Evolutionary conservation across 768 basidiomycete species (phyloP).

Genomic region (Atractiella rhizophila): DNA sequence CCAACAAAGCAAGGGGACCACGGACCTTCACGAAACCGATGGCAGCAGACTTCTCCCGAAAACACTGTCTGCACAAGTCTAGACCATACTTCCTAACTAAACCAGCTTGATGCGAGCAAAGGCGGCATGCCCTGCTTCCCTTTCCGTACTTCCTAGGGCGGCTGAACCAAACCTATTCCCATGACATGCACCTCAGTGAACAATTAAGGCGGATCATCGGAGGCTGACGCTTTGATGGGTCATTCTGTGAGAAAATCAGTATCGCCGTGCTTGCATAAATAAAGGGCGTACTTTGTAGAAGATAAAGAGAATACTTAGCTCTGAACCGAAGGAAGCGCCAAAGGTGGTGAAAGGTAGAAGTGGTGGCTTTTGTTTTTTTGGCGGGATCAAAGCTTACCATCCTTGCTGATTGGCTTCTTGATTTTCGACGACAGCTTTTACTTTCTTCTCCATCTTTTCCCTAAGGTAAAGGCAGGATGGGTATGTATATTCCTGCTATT

Average conservation of each 20-base stretch:
- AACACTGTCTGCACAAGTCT: slow-evolving; percentile 17
- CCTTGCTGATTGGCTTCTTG: no score
- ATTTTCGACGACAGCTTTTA: no score
- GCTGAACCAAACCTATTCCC: slow-evolving; percentile 17
- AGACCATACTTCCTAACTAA: slow-evolving; percentile 16
- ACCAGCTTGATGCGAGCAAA: slow-evolving; percentile 14
- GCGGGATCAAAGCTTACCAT: no score
- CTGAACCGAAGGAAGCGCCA: neutral
- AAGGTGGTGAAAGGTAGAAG: no score
- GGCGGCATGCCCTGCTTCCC: slow-evolving; percentile 16
- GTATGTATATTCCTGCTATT: no score
- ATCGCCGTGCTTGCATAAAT: neutral
- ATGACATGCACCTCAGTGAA: slow-evolving; percentile 13
- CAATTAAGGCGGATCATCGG: neutral
- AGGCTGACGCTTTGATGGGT: neutral
- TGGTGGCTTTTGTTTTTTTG: no score
- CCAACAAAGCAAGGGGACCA: no score
- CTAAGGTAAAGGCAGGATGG: no score
- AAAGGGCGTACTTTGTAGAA: neutral
- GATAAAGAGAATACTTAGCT: neutral
- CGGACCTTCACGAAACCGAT: slow-evolving; percentile 17
- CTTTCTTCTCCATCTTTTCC: no score
- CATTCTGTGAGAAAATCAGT: neutral
- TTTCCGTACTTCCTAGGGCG: slow-evolving; percentile 19
- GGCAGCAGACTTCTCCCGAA: slow-evolving; percentile 13